These are phyloP conservation scores for Fusarium incarnatum DNA, from an alignment of 2,329 filamentous ascomycete genomes.

Conservation along the genomic window DNA sequence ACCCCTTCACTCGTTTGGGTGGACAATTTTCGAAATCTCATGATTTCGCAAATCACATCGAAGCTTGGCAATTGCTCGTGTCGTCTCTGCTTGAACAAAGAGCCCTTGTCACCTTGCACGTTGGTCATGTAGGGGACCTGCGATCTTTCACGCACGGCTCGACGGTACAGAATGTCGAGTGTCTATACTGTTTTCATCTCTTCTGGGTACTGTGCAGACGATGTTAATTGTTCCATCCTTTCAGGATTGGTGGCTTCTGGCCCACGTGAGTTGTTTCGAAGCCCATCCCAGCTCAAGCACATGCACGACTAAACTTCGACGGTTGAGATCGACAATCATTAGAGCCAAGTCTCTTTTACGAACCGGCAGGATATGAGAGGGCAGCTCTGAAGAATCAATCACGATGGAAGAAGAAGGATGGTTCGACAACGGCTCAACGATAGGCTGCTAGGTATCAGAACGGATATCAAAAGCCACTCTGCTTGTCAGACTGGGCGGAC, in stretches of 20 bases:
- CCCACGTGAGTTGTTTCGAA: conserved; percentile 35
- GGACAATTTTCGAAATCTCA: conserved; percentile 1
- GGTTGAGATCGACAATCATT: conserved; percentile 9
- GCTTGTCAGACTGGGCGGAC: background rate
- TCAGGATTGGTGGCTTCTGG: conserved; percentile 23
- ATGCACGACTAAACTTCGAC: conserved; percentile 19
- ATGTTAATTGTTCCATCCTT: conserved; percentile 5
- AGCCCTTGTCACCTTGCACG: background rate
- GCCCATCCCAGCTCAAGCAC: conserved; percentile 8
- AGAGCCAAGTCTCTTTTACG: background rate
- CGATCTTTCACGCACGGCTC: conserved; percentile 12
- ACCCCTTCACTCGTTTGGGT: conserved; percentile 1
- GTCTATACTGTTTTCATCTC: background rate
- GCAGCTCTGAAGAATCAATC: background rate
- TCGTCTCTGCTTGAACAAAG: conserved; percentile 22
- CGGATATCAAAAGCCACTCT: conserved; percentile 5
- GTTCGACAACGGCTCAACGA: background rate
- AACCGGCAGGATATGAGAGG: background rate
- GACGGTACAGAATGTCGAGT: background rate
- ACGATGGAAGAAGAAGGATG: background rate
- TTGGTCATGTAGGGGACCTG: conserved; percentile 12
- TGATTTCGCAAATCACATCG: conserved; percentile 24
- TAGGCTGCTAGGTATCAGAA: background rate
- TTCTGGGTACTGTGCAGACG: conserved; percentile 17
- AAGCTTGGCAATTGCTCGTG: conserved; percentile 28